Conservation (phyloP, 2,329 filamentous ascomycete genomes). For the Curvularia sp. region DNA sequence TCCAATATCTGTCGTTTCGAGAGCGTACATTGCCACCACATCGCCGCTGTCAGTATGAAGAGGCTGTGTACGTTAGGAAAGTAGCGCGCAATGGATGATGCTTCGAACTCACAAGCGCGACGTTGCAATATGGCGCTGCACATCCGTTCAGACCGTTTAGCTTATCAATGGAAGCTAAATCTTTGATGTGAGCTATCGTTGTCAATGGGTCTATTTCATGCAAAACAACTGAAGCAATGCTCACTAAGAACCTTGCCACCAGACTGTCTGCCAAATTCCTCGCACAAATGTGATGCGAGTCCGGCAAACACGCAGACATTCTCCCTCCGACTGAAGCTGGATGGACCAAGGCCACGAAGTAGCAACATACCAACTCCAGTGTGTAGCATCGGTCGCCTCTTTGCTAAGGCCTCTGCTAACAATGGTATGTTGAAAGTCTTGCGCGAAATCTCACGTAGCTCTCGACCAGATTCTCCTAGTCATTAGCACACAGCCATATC, state of each 20-base stretch:
- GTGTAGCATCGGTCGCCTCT: background rate
- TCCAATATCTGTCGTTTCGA: background rate
- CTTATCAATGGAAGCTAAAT: background rate
- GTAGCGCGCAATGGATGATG: background rate
- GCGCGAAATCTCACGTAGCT: background rate
- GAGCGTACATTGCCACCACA: background rate
- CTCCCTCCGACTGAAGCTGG: background rate
- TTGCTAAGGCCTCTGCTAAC: background rate
- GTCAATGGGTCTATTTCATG: background rate
- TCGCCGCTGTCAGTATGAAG: background rate
- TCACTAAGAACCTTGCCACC: background rate
- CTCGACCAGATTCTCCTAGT: background rate
- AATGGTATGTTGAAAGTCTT: background rate
- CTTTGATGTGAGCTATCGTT: background rate
- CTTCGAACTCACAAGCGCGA: background rate
- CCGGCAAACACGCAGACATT: background rate
- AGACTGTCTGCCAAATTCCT: background rate
- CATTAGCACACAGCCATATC: background rate
- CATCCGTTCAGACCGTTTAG: background rate
- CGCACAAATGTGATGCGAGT: background rate
- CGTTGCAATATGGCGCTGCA: background rate
- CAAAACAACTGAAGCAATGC: background rate
- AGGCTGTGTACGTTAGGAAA: background rate
- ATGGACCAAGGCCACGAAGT: background rate
- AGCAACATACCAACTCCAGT: background rate